phyloP scores from a whole-genome alignment of 495 filamentous ascomycete genomes.

The Aspergillus haitiensis region DNA sequence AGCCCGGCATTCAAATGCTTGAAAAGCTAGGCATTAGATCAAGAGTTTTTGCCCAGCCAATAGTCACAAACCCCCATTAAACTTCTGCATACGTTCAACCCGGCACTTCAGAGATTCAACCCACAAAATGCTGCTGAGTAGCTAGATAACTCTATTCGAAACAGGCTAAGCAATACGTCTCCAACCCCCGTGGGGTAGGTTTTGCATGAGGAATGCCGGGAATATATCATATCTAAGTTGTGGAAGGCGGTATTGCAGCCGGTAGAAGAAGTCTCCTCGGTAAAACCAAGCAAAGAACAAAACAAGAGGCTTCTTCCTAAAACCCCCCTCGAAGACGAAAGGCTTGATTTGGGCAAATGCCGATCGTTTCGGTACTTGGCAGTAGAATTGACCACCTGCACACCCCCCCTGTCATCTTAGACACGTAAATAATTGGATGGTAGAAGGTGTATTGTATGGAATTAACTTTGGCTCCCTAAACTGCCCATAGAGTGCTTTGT shows the following conservation, averaged over 20 bases:
- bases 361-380: neutral
- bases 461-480: too few species aligned
- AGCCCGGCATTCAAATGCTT: neutral
- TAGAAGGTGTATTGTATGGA: too few species aligned
- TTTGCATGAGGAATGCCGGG: neutral
- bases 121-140: neutral
- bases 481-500: too few species aligned
- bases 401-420: neutral
- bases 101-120: neutral
- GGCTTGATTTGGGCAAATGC: neutral
- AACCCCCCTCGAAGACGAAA: neutral
- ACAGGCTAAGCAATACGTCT: neutral
- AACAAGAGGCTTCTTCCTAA: neutral
- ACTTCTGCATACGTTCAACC: too few species aligned
- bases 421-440: too few species aligned
- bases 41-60: constrained; percentile 1
- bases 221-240: neutral
- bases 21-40: neutral
- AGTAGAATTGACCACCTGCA: neutral
- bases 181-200: neutral
- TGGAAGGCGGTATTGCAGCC: too few species aligned
- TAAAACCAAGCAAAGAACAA: neutral
- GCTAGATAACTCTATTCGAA: neutral
- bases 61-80: too few species aligned
- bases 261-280: too few species aligned